These are phyloP conservation scores for Plasmodium cynomolgi DNA, from an alignment of 169 alveolate species.

Conservation along the genomic window DNA sequence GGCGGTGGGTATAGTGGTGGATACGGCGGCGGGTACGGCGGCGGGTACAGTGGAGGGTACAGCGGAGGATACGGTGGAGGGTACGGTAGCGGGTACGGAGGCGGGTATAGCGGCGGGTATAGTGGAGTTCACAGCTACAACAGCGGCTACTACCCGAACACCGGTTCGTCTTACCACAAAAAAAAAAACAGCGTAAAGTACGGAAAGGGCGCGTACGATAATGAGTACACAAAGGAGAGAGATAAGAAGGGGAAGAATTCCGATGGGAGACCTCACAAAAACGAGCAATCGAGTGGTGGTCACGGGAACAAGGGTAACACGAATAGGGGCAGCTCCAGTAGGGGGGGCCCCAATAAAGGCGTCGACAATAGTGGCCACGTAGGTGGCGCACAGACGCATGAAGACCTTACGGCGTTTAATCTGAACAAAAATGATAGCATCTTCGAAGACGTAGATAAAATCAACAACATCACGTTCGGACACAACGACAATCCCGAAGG, in stretches of 20 bases:
- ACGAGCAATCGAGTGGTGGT: neutral
- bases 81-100: neutral
- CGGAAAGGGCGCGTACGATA: slow-evolving; percentile 26
- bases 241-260: slow-evolving; percentile 9
- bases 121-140: slow-evolving; percentile 3
- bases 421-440: slow-evolving; percentile 33
- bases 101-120: too few relatives aligned
- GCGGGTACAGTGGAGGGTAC: neutral
- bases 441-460: slow-evolving; percentile 62
- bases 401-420: neutral
- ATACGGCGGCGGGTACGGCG: neutral
- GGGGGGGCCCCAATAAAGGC: neutral
- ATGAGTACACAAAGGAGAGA: slow-evolving; percentile 29
- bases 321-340: neutral
- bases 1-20: neutral
- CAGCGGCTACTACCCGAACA: slow-evolving; percentile 11
- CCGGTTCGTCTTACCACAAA: neutral
- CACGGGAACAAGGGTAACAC: neutral
- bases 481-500: slow-evolving; percentile 33
- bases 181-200: slow-evolving; percentile 20
- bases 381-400: neutral
- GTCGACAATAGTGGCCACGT: neutral
- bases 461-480: slow-evolving; percentile 67
- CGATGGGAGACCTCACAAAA: neutral
- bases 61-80: neutral